A percentile compares a stretch with the other conserved stretches of the same genome.
phyloP scores from a whole-genome alignment of 768 basidiomycete species.

The Lyophyllum atratum region DNA sequence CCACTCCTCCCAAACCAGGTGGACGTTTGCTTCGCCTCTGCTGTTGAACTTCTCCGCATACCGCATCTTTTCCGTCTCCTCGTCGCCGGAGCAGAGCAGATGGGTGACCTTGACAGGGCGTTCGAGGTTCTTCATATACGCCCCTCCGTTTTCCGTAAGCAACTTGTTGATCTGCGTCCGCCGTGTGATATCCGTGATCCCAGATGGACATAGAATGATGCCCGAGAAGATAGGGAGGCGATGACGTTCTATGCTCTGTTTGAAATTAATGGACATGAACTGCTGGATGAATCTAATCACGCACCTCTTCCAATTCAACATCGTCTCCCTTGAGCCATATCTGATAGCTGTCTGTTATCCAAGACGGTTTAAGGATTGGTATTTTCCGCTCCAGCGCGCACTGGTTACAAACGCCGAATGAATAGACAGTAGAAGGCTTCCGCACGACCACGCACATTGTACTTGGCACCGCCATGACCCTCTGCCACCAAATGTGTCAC shows the following conservation, averaged over 20 bases:
- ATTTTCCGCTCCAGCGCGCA: constrained; percentile 81
- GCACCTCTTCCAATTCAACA: constrained; percentile 64
- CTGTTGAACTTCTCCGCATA: constrained; percentile 77
- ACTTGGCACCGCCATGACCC: constrained; percentile 85
- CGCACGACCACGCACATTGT: constrained; percentile 49
- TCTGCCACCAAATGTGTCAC: constrained; percentile 88
- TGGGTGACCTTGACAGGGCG: constrained; percentile 84
- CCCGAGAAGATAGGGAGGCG: constrained; percentile 75
- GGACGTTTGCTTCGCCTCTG: constrained; percentile 70
- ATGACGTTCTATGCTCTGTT: constrained; percentile 58
- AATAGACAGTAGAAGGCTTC: constrained; percentile 3
- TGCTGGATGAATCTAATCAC: constrained; percentile 16
- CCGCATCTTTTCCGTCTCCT: constrained; percentile 73
- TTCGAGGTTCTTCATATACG: constrained; percentile 74
- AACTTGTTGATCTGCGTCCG: constrained; percentile 67
- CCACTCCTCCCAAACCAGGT: constrained; percentile 94
- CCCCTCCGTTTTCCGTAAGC: constrained; percentile 61
- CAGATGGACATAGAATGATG: constrained; percentile 73
- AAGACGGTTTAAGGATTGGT: constrained; percentile 76
- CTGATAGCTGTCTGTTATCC: constrained; percentile 73
- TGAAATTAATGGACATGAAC: constrained; percentile 1
- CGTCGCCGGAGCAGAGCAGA: constrained; percentile 72
- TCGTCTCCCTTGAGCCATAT: constrained; percentile 83
- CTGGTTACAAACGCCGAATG: constrained; percentile 37
- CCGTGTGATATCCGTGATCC: constrained; percentile 61